Evolutionary conservation across 2,329 filamentous ascomycete genomes (phyloP).

Genomic region (Aschersonia sp.): DNA sequence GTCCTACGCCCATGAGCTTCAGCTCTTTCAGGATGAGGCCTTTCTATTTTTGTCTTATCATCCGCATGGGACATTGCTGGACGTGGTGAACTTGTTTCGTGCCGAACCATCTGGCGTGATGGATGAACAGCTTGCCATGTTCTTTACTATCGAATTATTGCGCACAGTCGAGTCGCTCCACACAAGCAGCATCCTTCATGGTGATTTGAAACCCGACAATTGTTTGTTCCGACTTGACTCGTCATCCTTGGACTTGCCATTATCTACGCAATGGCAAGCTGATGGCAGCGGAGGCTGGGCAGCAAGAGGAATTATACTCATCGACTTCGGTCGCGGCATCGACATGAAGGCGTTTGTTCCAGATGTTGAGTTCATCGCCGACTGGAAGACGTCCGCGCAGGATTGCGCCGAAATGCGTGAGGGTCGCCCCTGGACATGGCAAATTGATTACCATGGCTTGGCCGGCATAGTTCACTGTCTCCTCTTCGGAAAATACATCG

Average conservation of each 20-base stretch:
- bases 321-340: constrained; percentile 90
- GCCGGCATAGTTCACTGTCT: constrained; percentile 79
- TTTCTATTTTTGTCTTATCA: constrained; percentile 82
- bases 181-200: constrained; percentile 65
- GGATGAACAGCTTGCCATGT: constrained; percentile 89
- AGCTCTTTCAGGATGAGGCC: constrained; percentile 79
- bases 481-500: constrained; percentile 90
- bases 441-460: constrained; percentile 90
- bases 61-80: constrained; percentile 83
- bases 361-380: constrained; percentile 72
- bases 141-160: constrained; percentile 83
- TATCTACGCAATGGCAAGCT: constrained; percentile 52
- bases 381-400: constrained; percentile 78
- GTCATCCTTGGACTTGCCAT: constrained; percentile 24
- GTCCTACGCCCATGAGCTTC: constrained; percentile 75
- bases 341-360: constrained; percentile 77
- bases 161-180: constrained; percentile 84
- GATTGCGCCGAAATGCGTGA: constrained; percentile 97
- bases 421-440: constrained; percentile 88
- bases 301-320: constrained; percentile 67
- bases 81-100: constrained; percentile 78
- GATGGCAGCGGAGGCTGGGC: constrained; percentile 69
- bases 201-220: constrained; percentile 92
- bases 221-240: constrained; percentile 72
- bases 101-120: constrained; percentile 59